Evolutionary conservation across 2,329 filamentous ascomycete species (phyloP), one percentile per base, ranked within the genome.

Genomic region (Scedosporium dehoogii): DNA sequence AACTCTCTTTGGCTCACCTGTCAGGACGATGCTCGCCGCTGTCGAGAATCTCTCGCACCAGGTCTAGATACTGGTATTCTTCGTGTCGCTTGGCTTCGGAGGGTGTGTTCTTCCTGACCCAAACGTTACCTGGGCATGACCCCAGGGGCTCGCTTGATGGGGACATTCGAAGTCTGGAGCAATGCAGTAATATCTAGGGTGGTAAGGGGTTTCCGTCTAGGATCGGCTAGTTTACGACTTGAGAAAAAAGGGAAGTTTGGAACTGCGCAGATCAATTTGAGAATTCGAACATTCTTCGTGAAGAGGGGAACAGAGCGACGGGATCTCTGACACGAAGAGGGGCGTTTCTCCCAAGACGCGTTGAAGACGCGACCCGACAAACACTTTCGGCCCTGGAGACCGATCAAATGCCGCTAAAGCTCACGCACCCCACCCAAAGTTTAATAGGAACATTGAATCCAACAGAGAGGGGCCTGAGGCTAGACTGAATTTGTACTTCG

Each of bases 61-160:
- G 83, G 69, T 93, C 83, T 64, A 99, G 86, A 73, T 99, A 99
- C 76, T 97, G 94, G 71, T 92, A 81, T 77, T 99, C 94, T 78
- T 97, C 92, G 70, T 96, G 91, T 58, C 55, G 60, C 55, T 48
- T 58, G 38, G 53, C 21, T 29, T 38, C 18, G 51, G 53, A 58
- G 60, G 60, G 12, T 2, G 18, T 56, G 59, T 16, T 55, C 12
- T 29, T 29, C 18, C 25, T 61, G 48, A 51, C 48, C n/a, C 48
- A 51, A 33, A 38, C 48, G 21, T 56, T 46, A 23, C 25, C 59
- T 25, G 33, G 44, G 44, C 27, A 12, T 25, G 29, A 25, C 42
- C 59, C 42, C 29, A 6, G 59, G 21, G 44, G 29, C 25, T 61
- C 48, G 59, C 38, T 56, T 23, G 59, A 60, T 27, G 46, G 59